Percentiles rank a stretch among this genome's conserved stretches.
phyloP scores from a whole-genome alignment of 1,284 basidiomycete species.

The Cryptococcus sp. region DNA sequence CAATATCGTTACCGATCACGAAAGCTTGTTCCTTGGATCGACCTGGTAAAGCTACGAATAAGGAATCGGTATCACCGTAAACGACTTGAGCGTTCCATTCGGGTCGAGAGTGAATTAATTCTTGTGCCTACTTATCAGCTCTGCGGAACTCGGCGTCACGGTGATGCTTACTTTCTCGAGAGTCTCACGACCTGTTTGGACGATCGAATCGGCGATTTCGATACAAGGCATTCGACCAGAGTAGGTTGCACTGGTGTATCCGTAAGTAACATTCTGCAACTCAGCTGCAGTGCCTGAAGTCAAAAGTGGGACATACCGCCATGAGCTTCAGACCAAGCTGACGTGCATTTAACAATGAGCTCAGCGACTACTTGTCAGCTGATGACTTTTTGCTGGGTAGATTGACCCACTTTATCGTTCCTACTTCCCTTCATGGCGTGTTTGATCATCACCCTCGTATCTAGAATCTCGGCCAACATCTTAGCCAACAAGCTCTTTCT shows the following conservation, averaged over 20 bases:
- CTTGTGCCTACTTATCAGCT: slow-evolving; percentile 62
- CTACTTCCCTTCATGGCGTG: slow-evolving; percentile 81
- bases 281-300: not conserved
- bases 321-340: slow-evolving; percentile 83
- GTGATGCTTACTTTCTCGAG: slow-evolving; percentile 70
- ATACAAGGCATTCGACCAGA: slow-evolving; percentile 98
- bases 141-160: not conserved
- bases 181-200: slow-evolving; percentile 92
- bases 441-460: slow-evolving; percentile 98
- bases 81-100: slow-evolving; percentile 91
- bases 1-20: slow-evolving; percentile 84
- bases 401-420: slow-evolving; percentile 62
- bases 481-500: slow-evolving; percentile 79
- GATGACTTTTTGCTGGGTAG: not conserved
- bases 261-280: slow-evolving; percentile 76
- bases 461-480: slow-evolving; percentile 89
- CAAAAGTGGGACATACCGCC: slow-evolving; percentile 37
- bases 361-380: slow-evolving; percentile 57
- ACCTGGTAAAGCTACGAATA: slow-evolving; percentile 85
- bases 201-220: slow-evolving; percentile 96
- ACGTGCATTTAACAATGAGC: slow-evolving; percentile 73
- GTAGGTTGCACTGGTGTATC: slow-evolving; percentile 88
- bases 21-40: slow-evolving; percentile 92
- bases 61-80: slow-evolving; percentile 97
- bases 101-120: slow-evolving; percentile 66